Evolutionary conservation across 306 rosid species (phyloP).

Genomic region (Prunus kanzakura): DNA sequence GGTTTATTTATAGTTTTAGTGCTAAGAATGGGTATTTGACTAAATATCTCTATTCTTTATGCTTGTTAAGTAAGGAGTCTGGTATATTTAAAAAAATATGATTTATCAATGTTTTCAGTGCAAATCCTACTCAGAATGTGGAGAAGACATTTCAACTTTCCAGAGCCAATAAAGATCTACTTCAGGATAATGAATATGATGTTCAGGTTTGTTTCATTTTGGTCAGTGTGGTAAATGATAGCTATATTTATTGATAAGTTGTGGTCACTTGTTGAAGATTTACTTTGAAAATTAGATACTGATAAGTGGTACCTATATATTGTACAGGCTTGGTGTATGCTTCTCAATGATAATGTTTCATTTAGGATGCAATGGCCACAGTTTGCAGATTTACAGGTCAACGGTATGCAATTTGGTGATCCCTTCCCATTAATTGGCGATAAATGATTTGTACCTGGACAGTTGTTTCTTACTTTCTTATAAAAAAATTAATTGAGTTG

Average conservation of each 20-base stretch:
- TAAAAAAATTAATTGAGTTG: neutral
- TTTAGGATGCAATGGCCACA: conserved; percentile 99
- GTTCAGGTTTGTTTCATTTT: conserved; percentile 60
- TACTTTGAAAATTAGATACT: neutral
- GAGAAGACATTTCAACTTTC: conserved; percentile 82
- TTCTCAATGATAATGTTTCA: conserved; percentile 87
- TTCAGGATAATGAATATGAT: conserved; percentile 62
- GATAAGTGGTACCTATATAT: neutral
- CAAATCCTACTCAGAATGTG: conserved; percentile 76
- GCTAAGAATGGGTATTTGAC: too few relatives aligned
- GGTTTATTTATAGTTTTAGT: too few relatives aligned
- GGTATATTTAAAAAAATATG: neutral
- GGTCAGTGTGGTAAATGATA: conserved; percentile 22
- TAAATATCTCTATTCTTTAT: neutral
- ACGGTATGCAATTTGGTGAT: conserved; percentile 50
- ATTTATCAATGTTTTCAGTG: conserved; percentile 33
- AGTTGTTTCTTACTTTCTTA: neutral
- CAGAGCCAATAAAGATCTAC: conserved; percentile 67
- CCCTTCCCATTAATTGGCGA: neutral
- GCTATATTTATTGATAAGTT: neutral
- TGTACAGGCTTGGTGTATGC: conserved; percentile 96
- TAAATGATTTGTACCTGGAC: neutral
- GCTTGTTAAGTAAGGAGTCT: neutral
- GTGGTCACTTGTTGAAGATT: conserved; percentile 10
- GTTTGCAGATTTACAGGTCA: conserved; percentile 75